These are phyloP conservation scores for Syzygium oleosum DNA, from an alignment of 345 rosid genomes.

Conservation along the genomic window DNA sequence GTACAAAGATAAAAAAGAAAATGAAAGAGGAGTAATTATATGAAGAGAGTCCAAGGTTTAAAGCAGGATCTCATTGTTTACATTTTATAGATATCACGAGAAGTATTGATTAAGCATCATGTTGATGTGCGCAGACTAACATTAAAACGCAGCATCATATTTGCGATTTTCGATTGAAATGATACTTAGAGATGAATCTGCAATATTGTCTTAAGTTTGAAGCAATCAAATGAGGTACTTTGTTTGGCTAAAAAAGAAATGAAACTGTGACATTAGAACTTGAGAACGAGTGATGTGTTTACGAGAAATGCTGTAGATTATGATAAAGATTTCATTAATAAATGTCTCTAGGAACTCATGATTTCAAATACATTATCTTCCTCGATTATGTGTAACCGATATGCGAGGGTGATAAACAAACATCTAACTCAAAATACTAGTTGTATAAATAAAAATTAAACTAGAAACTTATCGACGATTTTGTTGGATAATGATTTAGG, in stretches of 20 bases:
- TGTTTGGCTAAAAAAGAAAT: too few species aligned
- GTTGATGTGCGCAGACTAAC: neutral
- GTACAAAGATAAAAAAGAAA: neutral
- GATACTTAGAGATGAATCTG: neutral
- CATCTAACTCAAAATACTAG: neutral
- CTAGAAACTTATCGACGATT: neutral
- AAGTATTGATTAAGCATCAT: neutral
- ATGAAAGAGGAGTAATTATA: neutral
- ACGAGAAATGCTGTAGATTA: accelerated
- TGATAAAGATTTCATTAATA: neutral
- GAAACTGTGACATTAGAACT: too few species aligned
- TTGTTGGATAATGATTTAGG: neutral
- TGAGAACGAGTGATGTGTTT: neutral
- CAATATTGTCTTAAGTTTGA: too few species aligned
- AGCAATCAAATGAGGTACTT: too few species aligned
- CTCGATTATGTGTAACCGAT: neutral
- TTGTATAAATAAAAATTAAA: too few species aligned
- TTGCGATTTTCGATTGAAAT: too few species aligned
- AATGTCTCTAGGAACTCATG: accelerated
- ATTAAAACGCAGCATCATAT: neutral
- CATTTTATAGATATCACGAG: neutral
- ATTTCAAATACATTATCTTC: neutral
- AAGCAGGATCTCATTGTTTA: neutral
- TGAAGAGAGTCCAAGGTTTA: neutral
- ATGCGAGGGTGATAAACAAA: neutral